Evolutionary conservation across 495 filamentous ascomycete species (phyloP).

Genomic region (Penicillium silybi): DNA sequence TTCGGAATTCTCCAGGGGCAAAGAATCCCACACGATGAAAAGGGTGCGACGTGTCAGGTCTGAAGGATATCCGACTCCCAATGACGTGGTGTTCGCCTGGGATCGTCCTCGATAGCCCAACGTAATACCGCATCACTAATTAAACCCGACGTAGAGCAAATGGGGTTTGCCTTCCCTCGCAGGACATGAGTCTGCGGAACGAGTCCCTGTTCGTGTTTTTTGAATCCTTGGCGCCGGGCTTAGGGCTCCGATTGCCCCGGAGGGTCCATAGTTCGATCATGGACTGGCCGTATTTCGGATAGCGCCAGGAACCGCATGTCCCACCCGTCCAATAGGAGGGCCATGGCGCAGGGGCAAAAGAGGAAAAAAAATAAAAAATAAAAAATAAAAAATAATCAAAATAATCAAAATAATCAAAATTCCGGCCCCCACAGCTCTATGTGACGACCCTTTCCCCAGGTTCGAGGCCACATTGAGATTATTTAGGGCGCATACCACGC

Average conservation of each 20-base stretch:
- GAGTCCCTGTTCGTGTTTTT: neutral
- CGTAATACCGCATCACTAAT: neutral
- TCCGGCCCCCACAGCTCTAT: constrained; percentile 4
- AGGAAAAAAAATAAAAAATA: constrained; percentile 8
- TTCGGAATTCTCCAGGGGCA: constrained; percentile 3
- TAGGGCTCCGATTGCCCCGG: neutral
- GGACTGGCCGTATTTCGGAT: constrained; percentile 18
- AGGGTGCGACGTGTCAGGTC: neutral
- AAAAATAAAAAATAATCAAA: constrained; percentile 8
- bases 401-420: constrained; percentile 9
- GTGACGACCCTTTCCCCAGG: constrained; percentile 13
- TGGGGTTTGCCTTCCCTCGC: neutral
- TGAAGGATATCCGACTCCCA: neutral
- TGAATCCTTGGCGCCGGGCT: neutral
- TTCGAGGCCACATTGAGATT: constrained; percentile 4
- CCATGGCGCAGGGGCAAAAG: neutral
- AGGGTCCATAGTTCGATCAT: constrained; percentile 18
- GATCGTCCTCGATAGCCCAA: neutral
- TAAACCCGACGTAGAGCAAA: neutral
- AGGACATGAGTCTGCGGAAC: neutral
- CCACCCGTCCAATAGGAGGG: constrained; percentile 8
- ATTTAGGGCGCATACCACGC: constrained; percentile 22
- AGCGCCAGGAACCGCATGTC: constrained; percentile 15
- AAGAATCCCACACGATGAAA: neutral
- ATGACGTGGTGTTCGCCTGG: neutral